phyloP scores from a whole-genome alignment of 352 stramenopile genomes.

The Pythium grandisporangium region DNA sequence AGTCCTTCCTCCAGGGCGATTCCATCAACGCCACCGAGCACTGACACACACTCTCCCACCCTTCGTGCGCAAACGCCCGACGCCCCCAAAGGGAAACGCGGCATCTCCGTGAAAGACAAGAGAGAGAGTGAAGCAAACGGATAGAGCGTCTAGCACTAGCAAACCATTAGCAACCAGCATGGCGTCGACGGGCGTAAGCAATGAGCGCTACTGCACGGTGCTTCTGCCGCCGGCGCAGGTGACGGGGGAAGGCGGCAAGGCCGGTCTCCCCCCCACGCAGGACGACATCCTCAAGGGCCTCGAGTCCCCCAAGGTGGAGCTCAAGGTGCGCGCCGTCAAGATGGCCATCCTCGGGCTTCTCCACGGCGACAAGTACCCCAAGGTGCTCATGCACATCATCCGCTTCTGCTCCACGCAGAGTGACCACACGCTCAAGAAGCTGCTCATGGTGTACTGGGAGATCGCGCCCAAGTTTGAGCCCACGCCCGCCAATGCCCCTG shows the following conservation, averaged over 20 bases:
- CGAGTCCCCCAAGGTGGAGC: slow-evolving; percentile 91
- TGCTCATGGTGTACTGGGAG: slow-evolving; percentile 99
- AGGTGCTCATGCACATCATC: slow-evolving; percentile 99
- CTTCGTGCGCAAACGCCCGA: too few relatives aligned
- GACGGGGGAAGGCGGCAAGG: slow-evolving; percentile 38
- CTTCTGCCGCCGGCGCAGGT: too few relatives aligned
- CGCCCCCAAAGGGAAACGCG: too few relatives aligned
- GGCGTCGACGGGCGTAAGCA: slow-evolving; percentile 47
- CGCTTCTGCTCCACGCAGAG: slow-evolving; percentile 99
- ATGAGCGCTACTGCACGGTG: slow-evolving; percentile 84
- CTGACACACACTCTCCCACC: too few relatives aligned
- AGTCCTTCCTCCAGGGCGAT: too few relatives aligned
- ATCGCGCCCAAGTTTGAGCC: slow-evolving; percentile 97
- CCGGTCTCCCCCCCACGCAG: slow-evolving; percentile 70
- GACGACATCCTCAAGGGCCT: slow-evolving; percentile 97
- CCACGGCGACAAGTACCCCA: slow-evolving; percentile 96
- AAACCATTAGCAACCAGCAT: slow-evolving; percentile 5
- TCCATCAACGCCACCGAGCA: too few relatives aligned
- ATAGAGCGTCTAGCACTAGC: too few relatives aligned
- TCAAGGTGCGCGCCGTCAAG: slow-evolving; percentile 98
- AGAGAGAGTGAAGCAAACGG: too few relatives aligned
- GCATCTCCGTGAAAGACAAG: too few relatives aligned
- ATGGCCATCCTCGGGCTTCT: slow-evolving; percentile 97
- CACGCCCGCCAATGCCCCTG: slow-evolving; percentile 12
- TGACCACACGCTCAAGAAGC: slow-evolving; percentile 99